Evolutionary conservation across 1,284 basidiomycete genomes (phyloP).

Genomic region (Microbotryum saponariae): DNA sequence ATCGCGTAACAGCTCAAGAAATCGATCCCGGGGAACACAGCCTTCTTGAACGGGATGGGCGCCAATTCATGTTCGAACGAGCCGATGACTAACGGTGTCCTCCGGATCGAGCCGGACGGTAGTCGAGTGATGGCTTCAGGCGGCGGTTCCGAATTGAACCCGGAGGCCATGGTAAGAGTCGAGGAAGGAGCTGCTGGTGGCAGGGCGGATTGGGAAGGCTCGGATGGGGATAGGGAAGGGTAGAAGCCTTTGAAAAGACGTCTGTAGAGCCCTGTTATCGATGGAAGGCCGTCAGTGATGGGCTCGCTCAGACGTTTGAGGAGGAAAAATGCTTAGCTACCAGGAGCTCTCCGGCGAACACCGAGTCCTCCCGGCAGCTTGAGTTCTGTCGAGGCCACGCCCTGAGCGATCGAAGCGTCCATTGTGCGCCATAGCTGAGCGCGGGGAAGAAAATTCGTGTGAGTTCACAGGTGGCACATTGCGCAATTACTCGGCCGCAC

Average conservation of each 20-base stretch:
- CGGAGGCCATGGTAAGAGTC: neutral
- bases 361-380: conserved; percentile 77
- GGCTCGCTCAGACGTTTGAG: no score
- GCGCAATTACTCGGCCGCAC: conserved; percentile 16
- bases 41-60: conserved; percentile 62
- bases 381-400: conserved; percentile 69
- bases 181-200: conserved; percentile 3
- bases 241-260: conserved; percentile 60
- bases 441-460: conserved; percentile 48
- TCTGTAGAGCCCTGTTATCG: conserved; percentile 55
- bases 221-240: conserved; percentile 34
- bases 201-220: conserved; percentile 4
- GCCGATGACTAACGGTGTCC: conserved; percentile 53
- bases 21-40: conserved; percentile 85
- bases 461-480: neutral
- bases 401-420: conserved; percentile 85
- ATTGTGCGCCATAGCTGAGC: conserved; percentile 78
- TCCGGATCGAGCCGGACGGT: conserved; percentile 15
- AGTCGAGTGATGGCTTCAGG: conserved; percentile 10
- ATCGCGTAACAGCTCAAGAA: conserved; percentile 55
- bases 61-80: conserved; percentile 73
- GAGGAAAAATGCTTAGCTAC: no score
- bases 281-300: no score
- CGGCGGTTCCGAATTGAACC: conserved; percentile 1
- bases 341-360: conserved; percentile 69